Conservation (phyloP, 371 early-diverging fungal species). For the Circinella minor region DNA sequence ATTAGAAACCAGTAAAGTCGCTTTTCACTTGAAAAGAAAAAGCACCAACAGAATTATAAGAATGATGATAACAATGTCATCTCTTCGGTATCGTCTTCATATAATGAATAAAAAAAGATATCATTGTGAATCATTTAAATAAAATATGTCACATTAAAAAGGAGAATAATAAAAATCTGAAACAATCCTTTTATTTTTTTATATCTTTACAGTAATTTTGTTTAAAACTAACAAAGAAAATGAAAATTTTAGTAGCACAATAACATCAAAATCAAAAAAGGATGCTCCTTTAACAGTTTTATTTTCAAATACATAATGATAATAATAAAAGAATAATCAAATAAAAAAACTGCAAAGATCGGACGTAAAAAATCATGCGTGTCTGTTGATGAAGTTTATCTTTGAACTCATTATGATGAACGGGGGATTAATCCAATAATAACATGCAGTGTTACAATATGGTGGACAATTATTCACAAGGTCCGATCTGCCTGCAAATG, state of each 20-base stretch:
- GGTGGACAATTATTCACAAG: conserved; percentile 6
- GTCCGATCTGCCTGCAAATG: conserved; percentile 12
- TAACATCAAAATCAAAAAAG: not conserved
- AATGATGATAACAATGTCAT: too few species aligned
- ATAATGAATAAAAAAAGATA: too few species aligned
- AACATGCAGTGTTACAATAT: conserved; percentile 8
- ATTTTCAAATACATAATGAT: too few species aligned
- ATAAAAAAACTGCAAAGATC: conserved; percentile 2
- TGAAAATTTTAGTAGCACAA: not conserved
- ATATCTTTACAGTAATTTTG: too few species aligned
- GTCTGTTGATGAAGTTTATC: conserved; percentile 4
- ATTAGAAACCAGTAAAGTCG: too few species aligned
- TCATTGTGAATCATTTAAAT: too few species aligned
- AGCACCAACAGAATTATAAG: too few species aligned
- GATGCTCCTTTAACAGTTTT: too few species aligned
- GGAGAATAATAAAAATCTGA: not conserved
- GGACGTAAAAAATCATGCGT: conserved; percentile 5
- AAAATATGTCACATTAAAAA: too few species aligned
- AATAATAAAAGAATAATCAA: not conserved
- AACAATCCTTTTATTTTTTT: not conserved
- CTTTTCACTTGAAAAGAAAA: too few species aligned
- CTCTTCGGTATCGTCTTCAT: too few species aligned
- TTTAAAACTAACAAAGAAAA: too few species aligned
- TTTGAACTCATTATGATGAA: not conserved
- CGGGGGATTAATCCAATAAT: not conserved